A percentile compares a stretch with the other conserved stretches of the same genome.
Evolutionary conservation across 148 eudicot species (phyloP).

Genomic region (Chenopodium formosanum): DNA sequence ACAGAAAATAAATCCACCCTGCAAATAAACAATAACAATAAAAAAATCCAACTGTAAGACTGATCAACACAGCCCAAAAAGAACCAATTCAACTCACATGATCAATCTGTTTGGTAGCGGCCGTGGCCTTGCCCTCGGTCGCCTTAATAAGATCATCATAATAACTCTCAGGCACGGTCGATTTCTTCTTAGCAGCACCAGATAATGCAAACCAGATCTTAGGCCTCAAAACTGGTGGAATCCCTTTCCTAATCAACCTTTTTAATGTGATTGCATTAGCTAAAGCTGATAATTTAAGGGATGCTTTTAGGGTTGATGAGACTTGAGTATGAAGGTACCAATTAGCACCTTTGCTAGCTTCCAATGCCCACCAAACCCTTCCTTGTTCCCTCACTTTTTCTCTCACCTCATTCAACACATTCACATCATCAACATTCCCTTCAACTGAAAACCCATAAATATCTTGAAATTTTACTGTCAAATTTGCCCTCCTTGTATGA

Average conservation of each 20-base stretch:
- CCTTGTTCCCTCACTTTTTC: slow-evolving; percentile 89
- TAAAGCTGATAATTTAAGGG: slow-evolving; percentile 68
- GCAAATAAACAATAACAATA: background rate
- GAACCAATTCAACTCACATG: slow-evolving; percentile 57
- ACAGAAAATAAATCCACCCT: no score
- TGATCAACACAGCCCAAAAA: background rate
- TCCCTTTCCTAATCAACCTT: slow-evolving; percentile 82
- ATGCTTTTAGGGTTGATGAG: slow-evolving; percentile 60
- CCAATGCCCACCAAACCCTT: slow-evolving; percentile 91
- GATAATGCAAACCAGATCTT: slow-evolving; percentile 88
- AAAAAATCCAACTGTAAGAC: background rate
- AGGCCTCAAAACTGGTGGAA: slow-evolving; percentile 80
- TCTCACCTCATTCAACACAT: slow-evolving; percentile 93
- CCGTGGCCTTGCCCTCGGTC: slow-evolving; percentile 69
- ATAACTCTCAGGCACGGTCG: slow-evolving; percentile 89
- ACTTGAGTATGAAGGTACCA: slow-evolving; percentile 78
- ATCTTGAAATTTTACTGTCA: slow-evolving; percentile 90
- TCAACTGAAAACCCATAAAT: slow-evolving; percentile 83
- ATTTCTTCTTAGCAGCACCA: slow-evolving; percentile 96
- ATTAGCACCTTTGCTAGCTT: slow-evolving; percentile 81
- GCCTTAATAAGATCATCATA: slow-evolving; percentile 73
- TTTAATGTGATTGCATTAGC: slow-evolving; percentile 74
- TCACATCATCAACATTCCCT: slow-evolving; percentile 99
- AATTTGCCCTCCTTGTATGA: slow-evolving; percentile 85
- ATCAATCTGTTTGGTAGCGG: slow-evolving; percentile 95